Conservation (phyloP, 331 rosid species). For the Prunus yedoensis region DNA sequence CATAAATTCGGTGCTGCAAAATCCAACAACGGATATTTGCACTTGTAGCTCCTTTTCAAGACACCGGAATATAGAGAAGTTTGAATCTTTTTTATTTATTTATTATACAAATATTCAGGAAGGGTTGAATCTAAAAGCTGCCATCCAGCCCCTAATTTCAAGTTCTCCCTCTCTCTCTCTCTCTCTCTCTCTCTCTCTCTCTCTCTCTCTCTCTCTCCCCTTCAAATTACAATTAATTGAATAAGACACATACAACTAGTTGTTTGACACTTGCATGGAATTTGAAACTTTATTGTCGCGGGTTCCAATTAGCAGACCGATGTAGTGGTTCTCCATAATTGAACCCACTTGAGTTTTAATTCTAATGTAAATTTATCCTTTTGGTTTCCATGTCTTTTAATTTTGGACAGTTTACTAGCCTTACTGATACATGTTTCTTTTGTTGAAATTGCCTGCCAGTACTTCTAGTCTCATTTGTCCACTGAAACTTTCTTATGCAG, state of each 20-base stretch:
- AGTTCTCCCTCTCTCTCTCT: too few species aligned
- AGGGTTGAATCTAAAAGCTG: not conserved
- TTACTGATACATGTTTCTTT: not conserved
- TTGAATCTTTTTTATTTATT: slow-evolving; percentile 4
- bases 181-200: not conserved
- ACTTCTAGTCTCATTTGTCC: not conserved
- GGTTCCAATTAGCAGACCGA: not conserved
- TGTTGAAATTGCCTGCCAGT: not conserved
- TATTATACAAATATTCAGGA: too few species aligned
- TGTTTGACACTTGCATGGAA: not conserved
- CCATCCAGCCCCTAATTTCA: not conserved
- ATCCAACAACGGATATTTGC: not conserved
- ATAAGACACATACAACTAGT: not conserved
- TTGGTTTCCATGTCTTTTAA: not conserved
- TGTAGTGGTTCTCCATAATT: not conserved
- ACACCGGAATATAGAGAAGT: not conserved
- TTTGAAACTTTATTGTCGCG: not conserved
- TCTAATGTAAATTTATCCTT: not conserved
- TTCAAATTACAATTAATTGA: not conserved
- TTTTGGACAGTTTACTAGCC: not conserved
- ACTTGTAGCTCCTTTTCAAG: not conserved
- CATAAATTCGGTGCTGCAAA: not conserved
- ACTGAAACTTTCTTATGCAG: slow-evolving; percentile 16
- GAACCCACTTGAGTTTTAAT: slow-evolving; percentile 2
- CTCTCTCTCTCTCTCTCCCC: not conserved